Base-by-base conservation (phyloP, 352 stramenopile genomes). In the Aphanomyces stellatus region DNA sequence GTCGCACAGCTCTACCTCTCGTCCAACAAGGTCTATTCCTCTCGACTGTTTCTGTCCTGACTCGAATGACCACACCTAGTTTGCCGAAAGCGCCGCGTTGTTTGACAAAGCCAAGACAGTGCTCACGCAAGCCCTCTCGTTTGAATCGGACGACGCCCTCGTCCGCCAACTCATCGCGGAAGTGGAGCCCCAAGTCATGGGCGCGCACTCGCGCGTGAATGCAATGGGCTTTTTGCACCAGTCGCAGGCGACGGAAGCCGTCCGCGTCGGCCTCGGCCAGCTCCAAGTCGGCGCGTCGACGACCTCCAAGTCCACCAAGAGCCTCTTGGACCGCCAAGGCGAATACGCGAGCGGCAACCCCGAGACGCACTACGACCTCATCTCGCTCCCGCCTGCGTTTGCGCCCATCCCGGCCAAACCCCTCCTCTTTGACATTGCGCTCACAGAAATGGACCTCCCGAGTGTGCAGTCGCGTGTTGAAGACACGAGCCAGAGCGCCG, bases 361-460 rank as follows among this genome's bases (percentile, higher is more conserved):
- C 24, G 81, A 81, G 53, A 73, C 74, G n/a, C 59, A 79, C 24
- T 79, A 79, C 69, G 82, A 90, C 62, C 70, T 93, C 31, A 70
- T 93, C 46, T 76, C 76, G 57, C 71, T 91, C 30, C 81, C 80
- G 19, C 85, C 85, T 2, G 72, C 80, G 56, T 88, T 91, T 60
- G 74, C 74, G 55, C 71, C 85, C 13, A 69, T 91, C 10, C 76
- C 82, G 28, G 84, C 74, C 76, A 93, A 93, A 73, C 85, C 85
- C 15, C 74, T 93, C 64, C 74, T 93, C 8, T 91, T 93, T 51
- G 85, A 93, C 65, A 76, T 91, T 57, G 82, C 85, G 41, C 89
- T 90, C 64, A 89, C 88, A 57, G 85, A 90, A 72, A 75, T 93
- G 46, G 81, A 88, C 66, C 82, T 91, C 53, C 85, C 85, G 2